Conservation (phyloP, 1,284 basidiomycete genomes). For the Trichosporon sp. region DNA sequence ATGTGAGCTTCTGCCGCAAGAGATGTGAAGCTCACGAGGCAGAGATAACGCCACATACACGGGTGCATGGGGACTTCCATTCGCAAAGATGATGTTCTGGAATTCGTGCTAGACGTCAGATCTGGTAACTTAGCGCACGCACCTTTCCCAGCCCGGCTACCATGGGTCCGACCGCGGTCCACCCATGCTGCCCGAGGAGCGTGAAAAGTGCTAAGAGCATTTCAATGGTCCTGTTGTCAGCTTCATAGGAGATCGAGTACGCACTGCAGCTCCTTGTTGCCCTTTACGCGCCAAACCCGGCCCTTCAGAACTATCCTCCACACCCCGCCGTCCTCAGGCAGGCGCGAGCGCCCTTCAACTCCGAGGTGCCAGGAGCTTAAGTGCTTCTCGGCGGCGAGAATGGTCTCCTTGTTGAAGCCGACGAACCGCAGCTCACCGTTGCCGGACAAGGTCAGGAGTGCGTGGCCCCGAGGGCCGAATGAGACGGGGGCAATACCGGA, state of each 20-base stretch:
- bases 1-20: not conserved
- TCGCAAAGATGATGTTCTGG: constrained; percentile 48
- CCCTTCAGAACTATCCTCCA: constrained; percentile 45
- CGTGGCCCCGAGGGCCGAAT: constrained; percentile 33
- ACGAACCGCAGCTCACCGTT: constrained; percentile 40
- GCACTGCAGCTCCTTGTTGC: constrained; percentile 49
- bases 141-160: constrained; percentile 43
- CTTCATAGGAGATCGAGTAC: constrained; percentile 26
- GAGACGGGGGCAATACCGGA: not conserved
- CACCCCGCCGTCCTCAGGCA: constrained; percentile 27
- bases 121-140: not conserved
- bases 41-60: constrained; percentile 51
- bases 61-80: constrained; percentile 39
- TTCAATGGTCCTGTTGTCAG: constrained; percentile 41
- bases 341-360: constrained; percentile 34
- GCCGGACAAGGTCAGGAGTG: constrained; percentile 39
- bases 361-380: constrained; percentile 41
- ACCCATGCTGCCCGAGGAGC: constrained; percentile 45
- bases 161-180: constrained; percentile 38
- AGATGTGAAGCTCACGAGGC: constrained; percentile 38
- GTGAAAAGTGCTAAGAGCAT: constrained; percentile 45
- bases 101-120: constrained; percentile 39
- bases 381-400: constrained; percentile 36
- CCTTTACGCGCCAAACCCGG: constrained; percentile 48
- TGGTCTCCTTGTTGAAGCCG: constrained; percentile 37